Evolutionary conservation across 2,329 filamentous ascomycete species (phyloP), one percentile per base, ranked within the genome.

Genomic region (Ceratocystis alfenasii): DNA sequence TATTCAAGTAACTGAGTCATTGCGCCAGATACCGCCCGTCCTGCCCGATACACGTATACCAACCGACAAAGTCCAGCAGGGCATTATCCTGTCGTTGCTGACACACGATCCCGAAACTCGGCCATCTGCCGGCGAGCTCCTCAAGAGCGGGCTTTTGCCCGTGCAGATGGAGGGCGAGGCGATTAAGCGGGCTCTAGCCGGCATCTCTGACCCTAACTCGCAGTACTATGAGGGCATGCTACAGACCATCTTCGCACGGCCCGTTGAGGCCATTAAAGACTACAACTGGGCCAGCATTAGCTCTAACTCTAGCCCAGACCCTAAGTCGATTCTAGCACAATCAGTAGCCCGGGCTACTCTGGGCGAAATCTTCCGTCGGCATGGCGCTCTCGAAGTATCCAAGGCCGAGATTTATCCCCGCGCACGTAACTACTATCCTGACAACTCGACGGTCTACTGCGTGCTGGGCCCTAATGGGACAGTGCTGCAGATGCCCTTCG

Each of bases 81-180:
- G 87, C 25, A 90, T 97, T 48, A 87, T 96, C 63, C 78, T 85
- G 20, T 89, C 88, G 0, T 78, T 99, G 1, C 81, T 97, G 50
- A 90, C 84, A 61, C 91, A 96, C 71, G 87, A 87, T 65, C 90
- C 92, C 0, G 88, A 86, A 68, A 86, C 92, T 70, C 84, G 94
- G 2, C 94, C 93, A 0, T 90, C 87, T 22, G 92, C 89, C 68
- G 79, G 83, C 0, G 91, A 96, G 68, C 82, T 99, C 10, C 78
- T 97, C 1, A 87, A 89, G 69, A 92, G 89, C 71, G 90, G 90
- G 22, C 91, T 91, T 72, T 81, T 99, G 4, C 94, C 94, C 0
- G 83, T 96, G 6, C 90, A 94, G 72, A 90, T 96, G 76, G 92
- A 96, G 74, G 92, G 93, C 71, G 93, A 96, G 74, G 90, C 89